Percentiles rank a stretch among this genome's conserved stretches.
These are phyloP conservation scores for Beauveria pseudobassiana DNA, from an alignment of 2,329 filamentous ascomycete species.

Conservation along the genomic window DNA sequence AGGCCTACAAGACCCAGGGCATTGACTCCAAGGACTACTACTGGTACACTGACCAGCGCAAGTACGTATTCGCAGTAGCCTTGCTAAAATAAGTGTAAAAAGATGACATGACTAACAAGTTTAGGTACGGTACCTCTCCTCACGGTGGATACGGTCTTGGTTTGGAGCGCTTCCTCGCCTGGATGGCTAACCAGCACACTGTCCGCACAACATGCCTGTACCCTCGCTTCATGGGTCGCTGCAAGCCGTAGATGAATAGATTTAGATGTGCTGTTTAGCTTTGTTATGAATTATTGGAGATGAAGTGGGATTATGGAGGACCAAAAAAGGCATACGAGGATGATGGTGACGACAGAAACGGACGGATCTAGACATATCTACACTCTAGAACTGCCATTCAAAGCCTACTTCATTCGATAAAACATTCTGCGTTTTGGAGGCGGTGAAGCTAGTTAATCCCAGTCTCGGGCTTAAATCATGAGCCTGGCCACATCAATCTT, in stretches of 20 bases:
- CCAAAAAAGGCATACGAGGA: not conserved
- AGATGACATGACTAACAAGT: not conserved
- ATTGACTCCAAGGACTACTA: conserved; percentile 85
- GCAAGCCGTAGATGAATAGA: conserved; percentile 57
- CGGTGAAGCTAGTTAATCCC: not conserved
- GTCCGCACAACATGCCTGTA: conserved; percentile 66
- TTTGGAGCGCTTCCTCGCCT: conserved; percentile 67
- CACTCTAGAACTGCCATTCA: not conserved
- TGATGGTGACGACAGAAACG: not conserved
- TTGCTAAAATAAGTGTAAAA: not conserved
- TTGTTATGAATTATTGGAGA: conserved; percentile 6
- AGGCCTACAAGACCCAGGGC: conserved; percentile 77
- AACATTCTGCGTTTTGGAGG: not conserved
- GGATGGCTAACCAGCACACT: conserved; percentile 57
- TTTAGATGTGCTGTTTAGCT: conserved; percentile 13
- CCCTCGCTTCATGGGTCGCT: conserved; percentile 72
- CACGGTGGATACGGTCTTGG: conserved; percentile 93
- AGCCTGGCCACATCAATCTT: not conserved
- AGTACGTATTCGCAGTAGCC: conserved; percentile 48
- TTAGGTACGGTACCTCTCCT: conserved; percentile 79
- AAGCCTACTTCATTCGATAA: not conserved
- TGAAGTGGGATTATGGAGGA: not conserved
- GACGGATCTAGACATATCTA: not conserved
- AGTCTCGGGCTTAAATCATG: not conserved
- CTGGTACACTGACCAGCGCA: conserved; percentile 98